Evolutionary conservation across 164 flowering plant genomes (phyloP), one percentile per base, ranked within the genome.

Genomic region (Saururus chinensis): DNA sequence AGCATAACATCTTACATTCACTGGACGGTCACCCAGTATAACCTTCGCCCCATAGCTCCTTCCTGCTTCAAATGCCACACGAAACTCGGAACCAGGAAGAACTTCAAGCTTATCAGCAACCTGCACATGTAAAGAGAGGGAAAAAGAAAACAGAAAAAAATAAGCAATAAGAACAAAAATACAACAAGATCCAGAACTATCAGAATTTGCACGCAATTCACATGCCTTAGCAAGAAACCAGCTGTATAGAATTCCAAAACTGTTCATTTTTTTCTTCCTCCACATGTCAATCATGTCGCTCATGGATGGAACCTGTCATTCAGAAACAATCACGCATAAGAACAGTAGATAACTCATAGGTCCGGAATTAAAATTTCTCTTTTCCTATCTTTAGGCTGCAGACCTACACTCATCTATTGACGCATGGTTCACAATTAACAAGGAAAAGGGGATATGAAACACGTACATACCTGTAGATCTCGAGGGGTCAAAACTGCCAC

Each of bases 161-260:
- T 61, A 19, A 22, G 30, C 56, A 37, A 9, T 17, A 51, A 24
- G 40, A 61, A 16, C 24, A 19, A n/a, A n/a, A 26, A 49, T 16
- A 35, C 16, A 66, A 8, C 25, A 26, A 35, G 16, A 68, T 8
- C 14, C 49, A 45, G 11, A 45, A 7, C 17, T 8, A 10, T 45
- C 11, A 3, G 4, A 45, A 9, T 45, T 45, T 45, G 49, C 49
- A 45, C n/a, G 14, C 49, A 45, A 45, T 45, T 45, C 49, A 12
- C 80, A 69, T 82, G 66, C 99, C 93, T 88, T 95, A 22, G 99
- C 92, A 73, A 95, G 96, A 70, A 89, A 83, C 97, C 97, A 91
- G 76, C 92, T 75, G 77, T 88, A 87, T 22, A 91, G 72, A 63
- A 95, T 82, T 64, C 84, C 96, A 70, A 91, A 88, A 30, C 62